Evolutionary conservation across 805 yeast species (phyloP), one percentile per base, ranked within the genome.

Genomic region (Barnettozyma pratensis): DNA sequence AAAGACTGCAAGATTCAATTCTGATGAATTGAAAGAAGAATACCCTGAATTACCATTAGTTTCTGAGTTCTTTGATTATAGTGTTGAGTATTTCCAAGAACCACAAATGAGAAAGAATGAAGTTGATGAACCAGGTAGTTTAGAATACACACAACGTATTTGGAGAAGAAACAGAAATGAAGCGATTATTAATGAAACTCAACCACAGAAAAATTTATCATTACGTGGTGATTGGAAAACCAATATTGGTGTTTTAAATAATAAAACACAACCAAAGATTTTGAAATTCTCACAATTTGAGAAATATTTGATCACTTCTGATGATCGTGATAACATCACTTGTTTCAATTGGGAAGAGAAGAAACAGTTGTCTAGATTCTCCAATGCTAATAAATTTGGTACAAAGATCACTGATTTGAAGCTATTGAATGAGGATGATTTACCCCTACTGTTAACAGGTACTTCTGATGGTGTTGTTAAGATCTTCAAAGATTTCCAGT

Each of bases 131-230:
- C 94, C 96, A 0, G 98, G 98, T 0, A 87, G 96, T 48, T 80
- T 83, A 50, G 91, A 87, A 54, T 88, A 87, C 58, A 81, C 87
- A 35, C 83, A 80, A 54, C 73, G 95, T 49, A 67, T 87, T 27
- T 94, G 98, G 98, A 76, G 97, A 57, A 76, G 96, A 54, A 86
- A 85, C 59, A 74, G 98, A 56, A 94, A 94, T 62, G 98, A 94
- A 62, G 65, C 76, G 3, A 87, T 90, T 34, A 87, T 94, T 49
- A 85, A 85, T 37, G 87, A 85, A 52, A 91, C 99, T 0, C 99
- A 94, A 61, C 83, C 85, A 2, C 96, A 92, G 60, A 92, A 92
- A 65, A 85, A 81, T 41, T 60, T 88, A 57, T 87, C 98, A 0
- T 67, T 91, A 6, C 74, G 80, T 34, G 97, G 97, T 2, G 82